phyloP scores from a whole-genome alignment of 768 basidiomycete genomes.

The Phylloporus scabripes region DNA sequence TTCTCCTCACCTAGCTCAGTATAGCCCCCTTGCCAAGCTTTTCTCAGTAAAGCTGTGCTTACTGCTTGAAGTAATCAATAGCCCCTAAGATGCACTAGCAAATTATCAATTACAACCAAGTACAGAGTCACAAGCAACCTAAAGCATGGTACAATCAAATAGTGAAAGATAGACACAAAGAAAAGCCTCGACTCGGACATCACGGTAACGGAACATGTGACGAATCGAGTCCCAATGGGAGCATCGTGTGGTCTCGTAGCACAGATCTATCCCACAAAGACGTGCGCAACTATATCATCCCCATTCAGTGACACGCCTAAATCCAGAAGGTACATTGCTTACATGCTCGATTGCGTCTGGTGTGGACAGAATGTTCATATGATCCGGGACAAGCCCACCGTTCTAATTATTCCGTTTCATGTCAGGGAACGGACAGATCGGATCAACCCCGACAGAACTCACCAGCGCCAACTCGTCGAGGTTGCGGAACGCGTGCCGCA shows the following conservation, averaged over 20 bases:
- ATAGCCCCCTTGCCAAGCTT: no score
- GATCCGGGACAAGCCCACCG: slow-evolving; percentile 52
- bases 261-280: slow-evolving; percentile 45
- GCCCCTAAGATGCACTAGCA: background rate
- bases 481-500: slow-evolving; percentile 61
- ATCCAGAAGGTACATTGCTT: slow-evolving; percentile 1
- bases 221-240: slow-evolving; percentile 51
- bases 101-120: background rate
- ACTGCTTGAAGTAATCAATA: background rate
- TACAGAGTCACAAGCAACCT: background rate
- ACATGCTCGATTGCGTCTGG: slow-evolving; percentile 59
- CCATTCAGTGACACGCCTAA: slow-evolving; percentile 1
- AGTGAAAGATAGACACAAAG: background rate
- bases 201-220: slow-evolving; percentile 17
- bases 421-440: background rate
- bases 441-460: slow-evolving; percentile 17
- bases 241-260: slow-evolving; percentile 46
- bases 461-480: slow-evolving; percentile 62
- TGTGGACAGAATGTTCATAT: slow-evolving; percentile 69
- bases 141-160: background rate
- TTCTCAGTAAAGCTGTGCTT: background rate
- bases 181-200: background rate
- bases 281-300: slow-evolving; percentile 42
- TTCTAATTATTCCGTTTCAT: slow-evolving; percentile 34
- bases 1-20: no score